Percentiles rank a stretch among this genome's conserved stretches.
phyloP scores from a whole-genome alignment of 768 basidiomycete species.

The Trametes gibbosa region DNA sequence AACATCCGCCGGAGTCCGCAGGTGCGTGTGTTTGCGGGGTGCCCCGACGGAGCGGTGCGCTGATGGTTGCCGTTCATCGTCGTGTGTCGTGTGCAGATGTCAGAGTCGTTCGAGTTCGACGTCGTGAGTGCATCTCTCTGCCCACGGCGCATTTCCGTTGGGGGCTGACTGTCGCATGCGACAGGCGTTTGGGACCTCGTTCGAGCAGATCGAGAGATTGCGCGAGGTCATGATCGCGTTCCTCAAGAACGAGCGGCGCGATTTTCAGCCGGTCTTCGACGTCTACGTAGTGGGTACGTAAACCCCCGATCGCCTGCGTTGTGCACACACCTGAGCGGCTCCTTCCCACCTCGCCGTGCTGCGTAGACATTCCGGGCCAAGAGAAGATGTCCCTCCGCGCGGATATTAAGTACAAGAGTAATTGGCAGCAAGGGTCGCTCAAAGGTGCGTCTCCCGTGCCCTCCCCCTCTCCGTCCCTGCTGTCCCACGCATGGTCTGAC shows the following conservation, averaged over 20 bases:
- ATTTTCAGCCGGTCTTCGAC: constrained; percentile 76
- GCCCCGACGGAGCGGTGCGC: background rate
- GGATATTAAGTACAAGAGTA: constrained; percentile 88
- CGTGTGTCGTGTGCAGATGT: constrained; percentile 45
- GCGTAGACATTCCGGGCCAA: constrained; percentile 74
- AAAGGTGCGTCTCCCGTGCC: constrained; percentile 50
- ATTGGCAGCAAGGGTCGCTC: constrained; percentile 75
- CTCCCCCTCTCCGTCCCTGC: background rate
- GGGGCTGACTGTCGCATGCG: background rate
- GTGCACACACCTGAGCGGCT: background rate
- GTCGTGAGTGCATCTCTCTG: constrained; percentile 51
- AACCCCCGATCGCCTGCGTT: too few relatives aligned
- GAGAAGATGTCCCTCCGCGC: constrained; percentile 72
- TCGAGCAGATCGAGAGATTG: constrained; percentile 77
- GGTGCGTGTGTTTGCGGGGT: constrained; percentile 32
- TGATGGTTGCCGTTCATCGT: too few relatives aligned
- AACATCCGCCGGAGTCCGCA: constrained; percentile 72
- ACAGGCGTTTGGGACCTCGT: constrained; percentile 62
- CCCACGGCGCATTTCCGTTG: too few relatives aligned
- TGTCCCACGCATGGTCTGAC: background rate
- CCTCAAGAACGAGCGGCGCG: constrained; percentile 64
- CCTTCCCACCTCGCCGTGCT: constrained; percentile 1
- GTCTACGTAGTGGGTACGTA: constrained; percentile 58
- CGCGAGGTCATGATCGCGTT: constrained; percentile 80
- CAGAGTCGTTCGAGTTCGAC: constrained; percentile 79